Base-by-base conservation (phyloP, 148 eudicot genomes). In the Camellia lanceoleosa region DNA sequence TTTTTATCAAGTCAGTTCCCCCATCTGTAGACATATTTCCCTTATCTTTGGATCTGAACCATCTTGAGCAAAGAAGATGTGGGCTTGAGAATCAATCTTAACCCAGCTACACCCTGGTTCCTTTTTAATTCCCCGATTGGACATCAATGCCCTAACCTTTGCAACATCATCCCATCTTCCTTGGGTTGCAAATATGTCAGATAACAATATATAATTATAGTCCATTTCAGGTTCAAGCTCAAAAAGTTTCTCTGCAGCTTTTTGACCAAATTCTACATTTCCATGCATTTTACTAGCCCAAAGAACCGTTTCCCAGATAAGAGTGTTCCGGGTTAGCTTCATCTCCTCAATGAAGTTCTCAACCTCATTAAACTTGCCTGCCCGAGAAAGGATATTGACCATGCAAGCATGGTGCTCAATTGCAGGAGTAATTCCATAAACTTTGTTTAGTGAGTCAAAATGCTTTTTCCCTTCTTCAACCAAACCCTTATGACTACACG, bases 91-190 rank as follows among this genome's bases (percentile, higher is more conserved):
- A 80, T 84, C 82, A 75, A 86, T 81, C 61, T 61, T 82, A 15
- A 83, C 83, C 91, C 89, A 86, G 65, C 91, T 86, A 74, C 87
- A 86, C 23, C 87, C 90, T 6, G 90, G 90, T 84, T 88, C 84
- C 82, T 88, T 88, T 65, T 83, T 85, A 46, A 88, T 75, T 72
- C 88, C 84, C 46, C 69, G 65, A 47, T 69, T 77, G 11, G 87
- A 82, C 91, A 88, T 84, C 63, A 78, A 74, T 59, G 83, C 75
- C 78, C 87, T 84, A 23, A 88, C 85, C 61, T 20, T 83, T 15
- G 87, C 76, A 44, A 80, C 87, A 77, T 84, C 88, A 72, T 73
- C 70, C 91, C 89, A 88, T 83, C 59, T 83, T 19, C 83, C 85
- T 74, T 81, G 81, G 64, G 83, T 61, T 43, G 89, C 89, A 84